These are phyloP conservation scores for Suhomyces bolitotheri DNA, from an alignment of 1,139 yeast species.

Conservation along the genomic window DNA sequence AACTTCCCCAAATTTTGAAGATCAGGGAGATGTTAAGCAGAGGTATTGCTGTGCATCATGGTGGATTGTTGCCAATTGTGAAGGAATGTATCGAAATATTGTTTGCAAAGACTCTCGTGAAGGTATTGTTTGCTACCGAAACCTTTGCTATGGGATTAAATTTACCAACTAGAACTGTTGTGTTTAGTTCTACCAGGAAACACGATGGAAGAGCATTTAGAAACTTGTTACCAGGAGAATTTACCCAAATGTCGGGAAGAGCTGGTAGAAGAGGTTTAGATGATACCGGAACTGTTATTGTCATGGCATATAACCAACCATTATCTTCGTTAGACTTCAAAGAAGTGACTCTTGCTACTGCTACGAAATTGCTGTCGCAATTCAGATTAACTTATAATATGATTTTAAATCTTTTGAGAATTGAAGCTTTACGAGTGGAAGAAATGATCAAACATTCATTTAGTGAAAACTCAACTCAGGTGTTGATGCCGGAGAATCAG, in stretches of 20 bases:
- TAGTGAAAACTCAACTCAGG: conserved; percentile 87
- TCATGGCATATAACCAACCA: conserved; percentile 81
- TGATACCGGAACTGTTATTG: conserved; percentile 91
- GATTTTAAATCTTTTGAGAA: conserved; percentile 87
- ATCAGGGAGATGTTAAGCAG: conserved; percentile 80
- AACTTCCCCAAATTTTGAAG: conserved; percentile 83
- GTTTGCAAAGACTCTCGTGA: conserved; percentile 81
- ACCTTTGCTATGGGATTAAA: conserved; percentile 98
- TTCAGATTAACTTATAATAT: conserved; percentile 92
- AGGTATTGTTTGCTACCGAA: conserved; percentile 94
- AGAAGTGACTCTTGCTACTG: conserved; percentile 80
- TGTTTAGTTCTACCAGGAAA: conserved; percentile 79
- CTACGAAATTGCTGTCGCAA: conserved; percentile 87
- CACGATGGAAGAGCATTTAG: conserved; percentile 88
- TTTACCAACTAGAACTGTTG: conserved; percentile 95
- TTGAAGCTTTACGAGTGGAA: conserved; percentile 91
- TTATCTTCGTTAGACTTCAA: conserved; percentile 62
- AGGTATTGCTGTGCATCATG: conserved; percentile 97
- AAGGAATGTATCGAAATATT: conserved; percentile 93
- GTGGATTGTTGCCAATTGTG: conserved; percentile 92
- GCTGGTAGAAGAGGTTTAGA: conserved; percentile 98
- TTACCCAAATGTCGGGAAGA: conserved; percentile 98
- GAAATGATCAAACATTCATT: conserved; percentile 97
- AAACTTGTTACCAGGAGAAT: conserved; percentile 88
- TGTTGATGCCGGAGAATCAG: conserved; percentile 84